Evolutionary conservation across 371 early-diverging fungal species (phyloP).

Genomic region (Apophysomyces sp.): DNA sequence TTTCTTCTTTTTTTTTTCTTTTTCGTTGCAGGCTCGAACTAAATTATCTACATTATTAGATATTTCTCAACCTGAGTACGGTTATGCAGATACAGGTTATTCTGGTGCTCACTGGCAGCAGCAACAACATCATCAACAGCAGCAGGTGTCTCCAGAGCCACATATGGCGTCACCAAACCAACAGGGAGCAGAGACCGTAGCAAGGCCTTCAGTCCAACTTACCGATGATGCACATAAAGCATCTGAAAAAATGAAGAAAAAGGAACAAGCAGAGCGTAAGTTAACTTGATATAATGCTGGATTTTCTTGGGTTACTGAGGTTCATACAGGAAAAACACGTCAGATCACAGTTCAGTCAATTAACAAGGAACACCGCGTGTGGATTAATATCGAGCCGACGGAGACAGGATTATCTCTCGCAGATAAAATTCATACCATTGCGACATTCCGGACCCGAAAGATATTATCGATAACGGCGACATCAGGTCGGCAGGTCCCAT

Average conservation of each 20-base stretch:
- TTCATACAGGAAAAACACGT: conserved; percentile 18
- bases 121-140: background rate
- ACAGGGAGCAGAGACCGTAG: background rate
- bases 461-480: conserved; percentile 41
- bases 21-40: too few species aligned
- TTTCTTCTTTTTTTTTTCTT: too few species aligned
- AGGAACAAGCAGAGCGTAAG: conserved; percentile 8
- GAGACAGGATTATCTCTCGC: conserved; percentile 48
- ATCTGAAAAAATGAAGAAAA: conserved; percentile 1
- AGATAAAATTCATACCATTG: conserved; percentile 45
- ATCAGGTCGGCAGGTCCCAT: conserved; percentile 38
- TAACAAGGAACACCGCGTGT: conserved; percentile 43
- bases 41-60: background rate
- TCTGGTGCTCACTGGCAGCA: background rate
- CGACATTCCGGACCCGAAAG: conserved; percentile 48
- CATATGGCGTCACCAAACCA: background rate
- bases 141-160: background rate
- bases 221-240: background rate
- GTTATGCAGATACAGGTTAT: background rate
- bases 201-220: background rate
- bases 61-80: background rate
- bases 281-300: background rate
- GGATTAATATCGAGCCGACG: conserved; percentile 46
- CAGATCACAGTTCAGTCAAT: conserved; percentile 52
- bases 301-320: background rate